Evolutionary conservation across 164 flowering plant genomes (phyloP).

Genomic region (Cinnamomum micranthum): DNA sequence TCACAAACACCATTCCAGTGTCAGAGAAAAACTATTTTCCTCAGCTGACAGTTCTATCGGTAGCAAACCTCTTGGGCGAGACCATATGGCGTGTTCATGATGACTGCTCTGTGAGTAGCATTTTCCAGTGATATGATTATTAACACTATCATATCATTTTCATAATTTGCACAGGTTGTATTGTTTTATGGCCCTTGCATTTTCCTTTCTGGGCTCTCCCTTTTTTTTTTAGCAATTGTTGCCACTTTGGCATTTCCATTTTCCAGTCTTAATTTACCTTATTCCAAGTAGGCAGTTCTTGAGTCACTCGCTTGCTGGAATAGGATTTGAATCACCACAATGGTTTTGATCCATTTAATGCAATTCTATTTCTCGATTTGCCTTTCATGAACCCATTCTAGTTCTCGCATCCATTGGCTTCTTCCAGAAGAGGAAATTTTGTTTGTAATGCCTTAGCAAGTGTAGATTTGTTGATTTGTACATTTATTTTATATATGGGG

Average conservation of each 20-base stretch:
- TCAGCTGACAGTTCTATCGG: slow-evolving; percentile 74
- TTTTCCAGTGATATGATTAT: slow-evolving; percentile 34
- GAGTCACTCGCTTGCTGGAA: neutral
- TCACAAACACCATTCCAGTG: slow-evolving; percentile 81
- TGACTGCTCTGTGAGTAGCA: slow-evolving; percentile 89
- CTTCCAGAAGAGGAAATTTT: neutral
- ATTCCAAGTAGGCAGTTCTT: neutral
- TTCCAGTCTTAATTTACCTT: neutral
- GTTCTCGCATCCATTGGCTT: slow-evolving; percentile 2
- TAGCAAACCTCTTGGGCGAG: slow-evolving; percentile 86
- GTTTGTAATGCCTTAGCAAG: neutral
- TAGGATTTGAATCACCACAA: neutral
- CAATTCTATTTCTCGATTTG: neutral
- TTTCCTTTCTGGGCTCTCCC: neutral
- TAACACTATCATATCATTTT: slow-evolving; percentile 3
- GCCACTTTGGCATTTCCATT: neutral
- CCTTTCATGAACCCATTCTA: neutral
- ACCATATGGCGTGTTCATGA: slow-evolving; percentile 96
- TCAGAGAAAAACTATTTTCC: slow-evolving; percentile 75
- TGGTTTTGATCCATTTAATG: neutral
- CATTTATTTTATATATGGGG: neutral
- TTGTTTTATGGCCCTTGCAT: slow-evolving; percentile 2
- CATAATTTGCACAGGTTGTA: slow-evolving; percentile 5
- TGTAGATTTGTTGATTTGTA: neutral
- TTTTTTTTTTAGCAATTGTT: slow-evolving; percentile 4